Evolutionary conservation across 2,329 filamentous ascomycete genomes (phyloP).

Genomic region (Pseudocercospora fijiensis): DNA sequence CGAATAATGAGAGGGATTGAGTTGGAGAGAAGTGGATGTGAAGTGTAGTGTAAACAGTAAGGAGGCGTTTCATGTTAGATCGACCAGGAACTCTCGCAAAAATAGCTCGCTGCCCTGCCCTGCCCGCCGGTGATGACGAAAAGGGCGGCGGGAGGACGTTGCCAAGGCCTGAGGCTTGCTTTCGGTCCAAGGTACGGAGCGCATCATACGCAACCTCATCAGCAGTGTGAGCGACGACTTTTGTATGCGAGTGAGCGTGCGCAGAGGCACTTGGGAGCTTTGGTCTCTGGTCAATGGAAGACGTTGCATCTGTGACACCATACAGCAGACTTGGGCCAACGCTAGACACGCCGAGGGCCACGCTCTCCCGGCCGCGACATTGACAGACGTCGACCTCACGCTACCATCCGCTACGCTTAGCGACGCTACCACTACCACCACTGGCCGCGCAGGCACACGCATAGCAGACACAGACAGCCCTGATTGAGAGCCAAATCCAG

Average conservation of each 20-base stretch:
- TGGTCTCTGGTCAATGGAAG: not conserved
- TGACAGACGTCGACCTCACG: not conserved
- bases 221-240: not conserved
- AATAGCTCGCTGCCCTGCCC: not conserved
- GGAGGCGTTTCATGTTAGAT: conserved; percentile 1
- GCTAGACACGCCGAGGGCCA: not conserved
- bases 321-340: not conserved
- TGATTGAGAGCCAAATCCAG: not conserved
- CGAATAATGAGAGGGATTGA: conserved; percentile 1
- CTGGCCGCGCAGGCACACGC: not conserved
- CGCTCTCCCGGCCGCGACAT: not conserved
- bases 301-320: not conserved
- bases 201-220: not conserved
- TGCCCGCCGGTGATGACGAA: not conserved
- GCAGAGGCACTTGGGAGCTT: not conserved
- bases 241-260: not conserved
- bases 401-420: not conserved
- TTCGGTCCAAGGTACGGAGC: not conserved
- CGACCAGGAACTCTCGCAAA: not conserved
- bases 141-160: not conserved
- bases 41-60: not conserved
- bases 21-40: conserved; percentile 1
- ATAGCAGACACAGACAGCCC: not conserved
- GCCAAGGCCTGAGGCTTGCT: not conserved
- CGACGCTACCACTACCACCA: not conserved